Percentiles rank a stretch among this genome's conserved stretches.
Conservation (phyloP, 192 early-diverging fungal species). For the Umbelopsis sp. region DNA sequence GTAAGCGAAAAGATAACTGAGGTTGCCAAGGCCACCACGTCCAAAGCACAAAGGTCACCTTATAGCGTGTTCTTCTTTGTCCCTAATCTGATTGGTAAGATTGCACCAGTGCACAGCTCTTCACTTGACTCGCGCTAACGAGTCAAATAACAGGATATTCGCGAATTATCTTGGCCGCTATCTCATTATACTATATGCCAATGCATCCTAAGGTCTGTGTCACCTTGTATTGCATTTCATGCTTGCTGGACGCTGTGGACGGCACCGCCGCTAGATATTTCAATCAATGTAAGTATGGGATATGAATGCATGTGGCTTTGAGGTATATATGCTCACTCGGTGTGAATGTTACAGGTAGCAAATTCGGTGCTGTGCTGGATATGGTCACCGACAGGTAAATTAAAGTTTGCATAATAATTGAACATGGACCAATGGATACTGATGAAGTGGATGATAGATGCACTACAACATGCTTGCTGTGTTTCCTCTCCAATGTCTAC, state of each 20-base stretch:
- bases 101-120: not conserved
- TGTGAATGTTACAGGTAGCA: slow-evolving; percentile 56
- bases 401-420: slow-evolving; percentile 1
- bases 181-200: slow-evolving; percentile 80
- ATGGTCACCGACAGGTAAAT: slow-evolving; percentile 96
- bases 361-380: slow-evolving; percentile 96
- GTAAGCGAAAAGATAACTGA: not conserved
- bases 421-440: not conserved
- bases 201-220: slow-evolving; percentile 73
- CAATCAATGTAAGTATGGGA: slow-evolving; percentile 75
- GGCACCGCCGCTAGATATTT: slow-evolving; percentile 93
- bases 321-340: not conserved
- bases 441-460: slow-evolving; percentile 48
- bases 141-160: slow-evolving; percentile 66
- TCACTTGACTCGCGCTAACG: not conserved
- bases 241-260: slow-evolving; percentile 92
- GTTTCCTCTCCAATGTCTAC: slow-evolving; percentile 77
- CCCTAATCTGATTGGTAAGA: slow-evolving; percentile 77
- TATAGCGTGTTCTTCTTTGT: slow-evolving; percentile 76
- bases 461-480: slow-evolving; percentile 91
- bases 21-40: not conserved
- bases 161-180: slow-evolving; percentile 76
- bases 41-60: slow-evolving; percentile 10
- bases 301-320: not conserved
- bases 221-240: slow-evolving; percentile 82